Conservation (phyloP, 352 stramenopile species). For the Phytophthora colocasiae region DNA sequence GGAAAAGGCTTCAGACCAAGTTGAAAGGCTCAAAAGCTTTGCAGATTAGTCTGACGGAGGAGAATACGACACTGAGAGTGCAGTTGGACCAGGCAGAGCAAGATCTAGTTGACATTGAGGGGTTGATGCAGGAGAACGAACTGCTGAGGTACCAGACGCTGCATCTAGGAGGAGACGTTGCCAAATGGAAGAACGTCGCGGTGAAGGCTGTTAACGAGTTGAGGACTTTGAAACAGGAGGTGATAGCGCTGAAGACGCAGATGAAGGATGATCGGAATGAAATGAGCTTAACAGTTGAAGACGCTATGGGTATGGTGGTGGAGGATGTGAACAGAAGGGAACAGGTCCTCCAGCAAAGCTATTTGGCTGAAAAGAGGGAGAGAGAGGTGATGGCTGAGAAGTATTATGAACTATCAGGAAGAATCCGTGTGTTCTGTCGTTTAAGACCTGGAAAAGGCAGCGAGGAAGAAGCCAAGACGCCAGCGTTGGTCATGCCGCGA, state of each 20-base stretch:
- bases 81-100: slow-evolving; percentile 60
- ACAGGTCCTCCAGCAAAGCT: slow-evolving; percentile 65
- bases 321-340: slow-evolving; percentile 58
- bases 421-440: slow-evolving; percentile 94
- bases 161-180: slow-evolving; percentile 47
- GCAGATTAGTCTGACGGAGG: slow-evolving; percentile 75
- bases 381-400: slow-evolving; percentile 87
- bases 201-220: slow-evolving; percentile 39
- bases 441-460: slow-evolving; percentile 60
- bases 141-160: slow-evolving; percentile 65
- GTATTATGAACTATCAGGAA: slow-evolving; percentile 92
- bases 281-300: slow-evolving; percentile 39
- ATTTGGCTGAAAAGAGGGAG: slow-evolving; percentile 79
- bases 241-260: slow-evolving; percentile 51
- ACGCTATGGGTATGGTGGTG: slow-evolving; percentile 53
- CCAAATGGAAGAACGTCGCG: slow-evolving; percentile 51
- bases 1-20: slow-evolving; percentile 73
- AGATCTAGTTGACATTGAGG: slow-evolving; percentile 55
- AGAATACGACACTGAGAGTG: slow-evolving; percentile 65
- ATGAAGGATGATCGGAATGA: slow-evolving; percentile 48
- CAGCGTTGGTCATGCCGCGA: slow-evolving; percentile 79
- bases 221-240: slow-evolving; percentile 41
- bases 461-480: slow-evolving; percentile 4
- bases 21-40: slow-evolving; percentile 57
- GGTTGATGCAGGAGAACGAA: slow-evolving; percentile 67